These are phyloP conservation scores for Plasmopara viticola DNA, from an alignment of 352 stramenopile genomes.

Conservation along the genomic window DNA sequence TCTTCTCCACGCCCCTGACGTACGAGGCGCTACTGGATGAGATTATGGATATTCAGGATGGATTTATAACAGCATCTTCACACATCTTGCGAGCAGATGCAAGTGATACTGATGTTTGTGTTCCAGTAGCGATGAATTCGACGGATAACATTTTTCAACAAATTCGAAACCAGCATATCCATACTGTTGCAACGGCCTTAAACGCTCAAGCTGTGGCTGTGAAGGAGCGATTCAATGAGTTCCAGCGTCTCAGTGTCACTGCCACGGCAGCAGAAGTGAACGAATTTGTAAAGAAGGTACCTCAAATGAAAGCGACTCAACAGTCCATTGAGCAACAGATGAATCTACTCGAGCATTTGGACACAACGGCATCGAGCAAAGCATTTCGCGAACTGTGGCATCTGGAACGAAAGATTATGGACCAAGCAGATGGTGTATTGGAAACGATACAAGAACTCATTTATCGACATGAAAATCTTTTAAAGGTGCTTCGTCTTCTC, in stretches of 20 bases:
- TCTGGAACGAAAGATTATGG: slow-evolving; percentile 64
- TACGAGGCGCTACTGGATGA: slow-evolving; percentile 69
- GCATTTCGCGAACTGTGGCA: slow-evolving; percentile 60
- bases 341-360: slow-evolving; percentile 46
- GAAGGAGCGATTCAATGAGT: slow-evolving; percentile 47
- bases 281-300: slow-evolving; percentile 61
- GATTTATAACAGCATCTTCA: slow-evolving; percentile 36
- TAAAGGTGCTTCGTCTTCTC: slow-evolving; percentile 50
- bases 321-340: slow-evolving; percentile 55
- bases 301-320: slow-evolving; percentile 51
- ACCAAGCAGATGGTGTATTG: slow-evolving; percentile 28
- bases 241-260: slow-evolving; percentile 37
- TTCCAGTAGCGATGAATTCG: slow-evolving; percentile 51
- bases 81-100: slow-evolving; percentile 36
- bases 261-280: slow-evolving; percentile 58
- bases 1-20: slow-evolving; percentile 61
- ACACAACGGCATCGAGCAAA: slow-evolving; percentile 35
- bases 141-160: slow-evolving; percentile 46
- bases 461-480: slow-evolving; percentile 42
- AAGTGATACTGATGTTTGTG: slow-evolving; percentile 18
- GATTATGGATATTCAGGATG: slow-evolving; percentile 53
- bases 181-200: slow-evolving; percentile 39
- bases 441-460: slow-evolving; percentile 56
- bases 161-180: slow-evolving; percentile 61
- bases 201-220: slow-evolving; percentile 46